Conservation (phyloP, 495 filamentous ascomycete genomes). For the Clavariopsis aquatica region DNA sequence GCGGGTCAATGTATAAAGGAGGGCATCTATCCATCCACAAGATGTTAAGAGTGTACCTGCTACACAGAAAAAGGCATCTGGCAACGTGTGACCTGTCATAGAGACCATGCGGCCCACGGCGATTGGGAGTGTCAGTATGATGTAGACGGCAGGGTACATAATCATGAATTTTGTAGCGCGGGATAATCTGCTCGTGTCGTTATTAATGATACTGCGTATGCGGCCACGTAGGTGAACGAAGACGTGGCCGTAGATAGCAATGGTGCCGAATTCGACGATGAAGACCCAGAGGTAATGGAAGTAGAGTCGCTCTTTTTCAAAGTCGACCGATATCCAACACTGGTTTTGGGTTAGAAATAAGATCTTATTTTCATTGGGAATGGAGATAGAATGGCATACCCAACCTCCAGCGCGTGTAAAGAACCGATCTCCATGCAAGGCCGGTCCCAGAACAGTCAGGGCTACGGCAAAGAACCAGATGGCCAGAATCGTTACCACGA, state of each 20-base stretch:
- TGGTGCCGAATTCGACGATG: conserved; percentile 64
- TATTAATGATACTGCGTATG: conserved; percentile 45
- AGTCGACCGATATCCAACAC: conserved; percentile 71
- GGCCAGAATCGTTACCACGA: conserved; percentile 31
- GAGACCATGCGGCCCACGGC: conserved; percentile 68
- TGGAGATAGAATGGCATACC: conserved; percentile 32
- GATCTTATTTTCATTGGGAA: conserved; percentile 23
- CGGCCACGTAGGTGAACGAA: conserved; percentile 57
- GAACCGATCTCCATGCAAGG: conserved; percentile 35
- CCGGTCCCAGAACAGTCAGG: conserved; percentile 40
- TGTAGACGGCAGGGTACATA: conserved; percentile 73
- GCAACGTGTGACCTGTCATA: conserved; percentile 57
- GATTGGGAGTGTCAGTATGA: conserved; percentile 69
- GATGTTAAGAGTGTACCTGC: conserved; percentile 73
- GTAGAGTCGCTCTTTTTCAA: conserved; percentile 63
- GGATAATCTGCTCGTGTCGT: conserved; percentile 38
- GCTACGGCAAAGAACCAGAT: conserved; percentile 39
- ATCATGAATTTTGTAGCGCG: conserved; percentile 66
- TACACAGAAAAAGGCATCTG: conserved; percentile 63
- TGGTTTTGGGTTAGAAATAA: conserved; percentile 39
- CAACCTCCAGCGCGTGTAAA: conserved; percentile 44
- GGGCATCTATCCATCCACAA: conserved; percentile 72
- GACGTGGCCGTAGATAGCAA: conserved; percentile 64
- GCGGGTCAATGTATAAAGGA: conserved; percentile 72
- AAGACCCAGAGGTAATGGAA: conserved; percentile 83